Evolutionary conservation across 2,329 filamentous ascomycete genomes (phyloP), one percentile per base, ranked within the genome.

Genomic region (Stagonosporopsis tanaceti): DNA sequence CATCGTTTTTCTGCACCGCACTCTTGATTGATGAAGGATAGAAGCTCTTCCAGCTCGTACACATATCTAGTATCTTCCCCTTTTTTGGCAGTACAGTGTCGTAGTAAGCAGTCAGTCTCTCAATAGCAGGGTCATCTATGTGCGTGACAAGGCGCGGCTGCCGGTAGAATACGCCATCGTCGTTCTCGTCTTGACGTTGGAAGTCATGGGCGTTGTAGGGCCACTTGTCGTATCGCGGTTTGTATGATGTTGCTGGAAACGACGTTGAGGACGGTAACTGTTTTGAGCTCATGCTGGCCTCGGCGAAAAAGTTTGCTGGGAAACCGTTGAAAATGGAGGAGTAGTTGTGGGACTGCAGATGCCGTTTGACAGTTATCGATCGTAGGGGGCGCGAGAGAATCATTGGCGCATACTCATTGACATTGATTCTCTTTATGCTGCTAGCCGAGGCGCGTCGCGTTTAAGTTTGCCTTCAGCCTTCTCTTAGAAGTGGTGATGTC

Each of bases 121-220:
- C 65, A 47, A 84, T 82, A 0, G 82, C 81, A 5, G 76, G 72
- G 39, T 82, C 80, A 61, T 84, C 82, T 62, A 85, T 84, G 56
- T 85, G 83, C 11, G 82, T 82, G 1, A 84, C 82, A 59, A 84
- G 81, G 15, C 82, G 77, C 1, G 82, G 79, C 17, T 73, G 62
- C 27, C 61, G 64, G 66, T 80, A 81, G 65, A 81, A 81, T 4
- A 62, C 47, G 1, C 63, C 30, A 57, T 80, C 78, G 7, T 65
- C 60, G 6, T 50, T 53, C 15, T 75, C 64, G 45, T 81, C 79
- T 42, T 74, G 69, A 22, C 78, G 71, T 5, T 60, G 65, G 60
- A 81, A 81, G 53, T 81, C 79, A 1, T 44, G 50, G 2, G 50
- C 12, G 1, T 46, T 47, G 20, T 69, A 68, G 0, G 67, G 67